Evolutionary conservation across 1,284 basidiomycete species (phyloP).

Genomic region (Irpex lacteus): DNA sequence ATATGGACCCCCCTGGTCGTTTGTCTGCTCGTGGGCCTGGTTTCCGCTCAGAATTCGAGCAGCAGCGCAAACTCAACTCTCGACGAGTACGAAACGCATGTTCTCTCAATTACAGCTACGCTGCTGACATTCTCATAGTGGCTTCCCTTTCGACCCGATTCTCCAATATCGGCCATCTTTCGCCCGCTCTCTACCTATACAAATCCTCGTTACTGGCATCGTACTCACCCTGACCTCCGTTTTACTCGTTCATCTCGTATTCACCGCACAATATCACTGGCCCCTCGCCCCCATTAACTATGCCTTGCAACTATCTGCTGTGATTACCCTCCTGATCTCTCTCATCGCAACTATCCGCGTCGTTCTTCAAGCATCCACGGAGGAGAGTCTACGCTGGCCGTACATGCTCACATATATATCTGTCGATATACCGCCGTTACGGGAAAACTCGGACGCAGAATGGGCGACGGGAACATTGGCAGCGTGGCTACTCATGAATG

Average conservation of each 20-base stretch:
- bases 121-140: constrained; percentile 13
- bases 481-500: constrained; percentile 88
- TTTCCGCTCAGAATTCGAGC: background rate
- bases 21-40: background rate
- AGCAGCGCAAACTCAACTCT: background rate
- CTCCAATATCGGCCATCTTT: constrained; percentile 74
- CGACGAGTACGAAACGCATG: background rate
- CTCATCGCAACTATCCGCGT: constrained; percentile 77
- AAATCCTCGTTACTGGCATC: constrained; percentile 86
- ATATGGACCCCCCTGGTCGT: background rate
- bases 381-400: constrained; percentile 80
- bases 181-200: constrained; percentile 86
- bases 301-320: constrained; percentile 82
- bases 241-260: constrained; percentile 90
- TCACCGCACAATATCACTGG: constrained; percentile 96
- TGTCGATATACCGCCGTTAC: constrained; percentile 71
- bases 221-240: constrained; percentile 85
- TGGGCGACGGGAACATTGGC: constrained; percentile 75
- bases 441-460: constrained; percentile 23
- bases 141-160: constrained; percentile 61
- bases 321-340: constrained; percentile 75
- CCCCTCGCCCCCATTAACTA: constrained; percentile 93
- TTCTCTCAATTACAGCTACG: background rate
- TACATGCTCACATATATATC: constrained; percentile 94
- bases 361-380: constrained; percentile 59